phyloP scores from a whole-genome alignment of 805 yeast genomes.

The Phaffomyces antillensis region DNA sequence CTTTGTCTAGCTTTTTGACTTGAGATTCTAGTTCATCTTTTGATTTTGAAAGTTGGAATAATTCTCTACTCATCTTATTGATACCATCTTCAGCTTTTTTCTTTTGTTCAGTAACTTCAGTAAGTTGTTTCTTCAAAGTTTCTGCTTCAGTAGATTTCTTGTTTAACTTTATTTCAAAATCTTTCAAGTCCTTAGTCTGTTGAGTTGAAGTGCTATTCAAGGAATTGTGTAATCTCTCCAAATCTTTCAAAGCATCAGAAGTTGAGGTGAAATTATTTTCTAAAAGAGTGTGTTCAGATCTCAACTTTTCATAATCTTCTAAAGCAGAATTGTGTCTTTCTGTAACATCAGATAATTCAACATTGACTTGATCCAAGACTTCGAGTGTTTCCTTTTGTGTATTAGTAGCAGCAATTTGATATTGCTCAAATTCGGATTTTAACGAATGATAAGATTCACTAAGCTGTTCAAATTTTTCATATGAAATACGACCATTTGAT shows the following conservation, averaged over 20 bases:
- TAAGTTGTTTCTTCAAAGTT: conserved; percentile 22
- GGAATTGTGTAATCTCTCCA: conserved; percentile 28
- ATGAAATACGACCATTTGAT: conserved; percentile 60
- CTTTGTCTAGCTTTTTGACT: conserved; percentile 33
- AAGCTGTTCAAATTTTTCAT: conserved; percentile 36
- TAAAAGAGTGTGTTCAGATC: conserved; percentile 16
- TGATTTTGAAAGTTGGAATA: conserved; percentile 56
- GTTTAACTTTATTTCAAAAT: conserved; percentile 9
- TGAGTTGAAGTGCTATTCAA: conserved; percentile 26
- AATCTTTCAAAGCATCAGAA: conserved; percentile 11
- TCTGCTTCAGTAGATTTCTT: conserved; percentile 19
- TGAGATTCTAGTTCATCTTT: conserved; percentile 44
- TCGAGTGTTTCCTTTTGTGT: conserved; percentile 25
- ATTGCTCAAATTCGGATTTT: conserved; percentile 28
- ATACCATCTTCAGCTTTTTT: conserved; percentile 77
- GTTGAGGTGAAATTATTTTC: conserved; percentile 8
- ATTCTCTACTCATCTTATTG: conserved; percentile 82
- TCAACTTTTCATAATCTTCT: conserved; percentile 17
- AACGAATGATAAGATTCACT: conserved; percentile 27
- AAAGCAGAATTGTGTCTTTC: conserved; percentile 5
- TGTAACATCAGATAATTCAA: conserved; percentile 9
- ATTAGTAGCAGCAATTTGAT: conserved; percentile 24
- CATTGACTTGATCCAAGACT: conserved; percentile 14
- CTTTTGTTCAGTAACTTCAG: conserved; percentile 31
- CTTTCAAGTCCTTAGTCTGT: conserved; percentile 27